These are phyloP conservation scores for Aspergillus egyptiacus DNA, from an alignment of 495 filamentous ascomycete species.

Conservation along the genomic window DNA sequence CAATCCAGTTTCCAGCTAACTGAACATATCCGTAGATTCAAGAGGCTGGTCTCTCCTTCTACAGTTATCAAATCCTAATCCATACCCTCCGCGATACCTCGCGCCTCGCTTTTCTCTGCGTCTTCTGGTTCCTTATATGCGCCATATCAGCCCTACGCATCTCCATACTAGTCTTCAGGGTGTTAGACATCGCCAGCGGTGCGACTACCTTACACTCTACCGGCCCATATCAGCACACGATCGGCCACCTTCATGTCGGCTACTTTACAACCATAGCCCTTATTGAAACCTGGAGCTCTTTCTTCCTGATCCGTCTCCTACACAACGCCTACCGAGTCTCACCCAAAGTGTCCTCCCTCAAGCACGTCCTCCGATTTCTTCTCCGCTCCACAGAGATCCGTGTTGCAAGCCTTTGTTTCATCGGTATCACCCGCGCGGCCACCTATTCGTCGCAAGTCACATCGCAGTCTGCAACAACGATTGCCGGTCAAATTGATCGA, in stretches of 20 bases:
- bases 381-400: slow-evolving; percentile 34
- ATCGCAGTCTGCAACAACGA: slow-evolving; percentile 24
- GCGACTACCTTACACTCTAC: not conserved
- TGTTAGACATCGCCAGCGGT: slow-evolving; percentile 11
- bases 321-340: slow-evolving; percentile 20
- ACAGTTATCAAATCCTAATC: slow-evolving; percentile 31
- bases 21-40: slow-evolving; percentile 21
- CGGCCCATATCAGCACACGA: slow-evolving; percentile 11
- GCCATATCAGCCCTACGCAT: slow-evolving; percentile 19
- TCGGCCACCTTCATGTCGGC: slow-evolving; percentile 30
- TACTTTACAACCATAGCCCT: slow-evolving; percentile 32
- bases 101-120: slow-evolving; percentile 18
- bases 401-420: slow-evolving; percentile 25
- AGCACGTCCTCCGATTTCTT: slow-evolving; percentile 25
- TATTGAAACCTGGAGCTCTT: slow-evolving; percentile 25
- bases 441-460: slow-evolving; percentile 31
- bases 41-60: slow-evolving; percentile 35
- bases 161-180: slow-evolving; percentile 22
- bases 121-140: slow-evolving; percentile 31
- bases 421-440: slow-evolving; percentile 28
- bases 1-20: not conserved
- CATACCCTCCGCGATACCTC: slow-evolving; percentile 20
- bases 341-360: slow-evolving; percentile 10
- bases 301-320: slow-evolving; percentile 24
- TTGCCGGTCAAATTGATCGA: slow-evolving; percentile 29